phyloP scores from a whole-genome alignment of 306 rosid genomes.

The Argentina anserina region DNA sequence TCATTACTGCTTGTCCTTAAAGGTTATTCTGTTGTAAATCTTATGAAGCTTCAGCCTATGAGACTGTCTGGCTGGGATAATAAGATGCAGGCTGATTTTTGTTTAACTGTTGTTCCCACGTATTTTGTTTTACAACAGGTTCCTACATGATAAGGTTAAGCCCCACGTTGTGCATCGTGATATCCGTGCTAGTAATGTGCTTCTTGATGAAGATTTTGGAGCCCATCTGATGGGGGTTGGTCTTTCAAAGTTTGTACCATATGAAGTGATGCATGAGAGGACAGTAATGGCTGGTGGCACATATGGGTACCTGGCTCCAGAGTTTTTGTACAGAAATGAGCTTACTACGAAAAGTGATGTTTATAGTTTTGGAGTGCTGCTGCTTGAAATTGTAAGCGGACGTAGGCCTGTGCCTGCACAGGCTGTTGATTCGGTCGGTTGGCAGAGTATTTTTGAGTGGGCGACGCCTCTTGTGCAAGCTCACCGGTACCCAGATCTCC shows the following conservation, averaged over 20 bases:
- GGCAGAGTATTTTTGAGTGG: conserved; percentile 99
- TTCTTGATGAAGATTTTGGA: conserved; percentile 93
- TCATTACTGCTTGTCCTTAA: not conserved
- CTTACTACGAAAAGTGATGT: conserved; percentile 95
- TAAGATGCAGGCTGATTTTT: not conserved
- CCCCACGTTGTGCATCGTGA: conserved; percentile 98
- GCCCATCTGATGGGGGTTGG: conserved; percentile 96
- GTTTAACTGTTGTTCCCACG: not conserved
- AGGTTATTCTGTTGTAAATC: not conserved
- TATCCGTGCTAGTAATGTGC: conserved; percentile 88
- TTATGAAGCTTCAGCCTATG: not conserved
- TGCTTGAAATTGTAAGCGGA: conserved; percentile 90
- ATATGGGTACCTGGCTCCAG: conserved; percentile 93
- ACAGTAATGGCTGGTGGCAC: conserved; percentile 99
- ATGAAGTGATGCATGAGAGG: conserved; percentile 92
- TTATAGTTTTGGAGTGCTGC: conserved; percentile 86
- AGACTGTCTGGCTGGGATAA: not conserved
- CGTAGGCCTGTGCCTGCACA: conserved; percentile 98
- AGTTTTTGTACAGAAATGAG: conserved; percentile 86
- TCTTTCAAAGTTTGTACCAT: conserved; percentile 86
- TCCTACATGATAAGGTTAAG: conserved; percentile 96
- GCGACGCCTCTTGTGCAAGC: conserved; percentile 94
- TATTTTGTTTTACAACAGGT: conserved; percentile 39
- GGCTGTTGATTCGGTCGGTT: conserved; percentile 90
- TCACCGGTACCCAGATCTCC: conserved; percentile 82